Evolutionary conservation across 2,329 filamentous ascomycete genomes (phyloP).

Genomic region (Diatrype stigma): DNA sequence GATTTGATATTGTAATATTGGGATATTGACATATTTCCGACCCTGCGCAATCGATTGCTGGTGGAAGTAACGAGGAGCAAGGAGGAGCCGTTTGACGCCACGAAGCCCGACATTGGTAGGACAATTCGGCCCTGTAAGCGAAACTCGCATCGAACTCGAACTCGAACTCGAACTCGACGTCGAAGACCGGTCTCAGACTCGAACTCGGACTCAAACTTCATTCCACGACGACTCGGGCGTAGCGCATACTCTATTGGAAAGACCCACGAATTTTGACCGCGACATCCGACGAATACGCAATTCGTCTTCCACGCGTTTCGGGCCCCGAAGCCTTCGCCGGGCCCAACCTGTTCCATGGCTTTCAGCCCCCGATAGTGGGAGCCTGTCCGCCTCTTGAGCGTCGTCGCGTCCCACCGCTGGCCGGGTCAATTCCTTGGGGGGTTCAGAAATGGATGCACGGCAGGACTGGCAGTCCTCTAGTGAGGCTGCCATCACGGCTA

Average conservation of each 20-base stretch:
- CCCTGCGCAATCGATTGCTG: too few species aligned
- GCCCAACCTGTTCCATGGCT: slow-evolving; percentile 30
- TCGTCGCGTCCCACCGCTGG: slow-evolving; percentile 22
- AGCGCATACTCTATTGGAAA: background rate
- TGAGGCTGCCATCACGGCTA: slow-evolving; percentile 15
- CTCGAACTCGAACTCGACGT: too few species aligned
- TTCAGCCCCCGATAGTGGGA: slow-evolving; percentile 23
- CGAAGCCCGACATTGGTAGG: background rate
- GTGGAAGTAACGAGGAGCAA: too few species aligned
- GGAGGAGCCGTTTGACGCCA: too few species aligned
- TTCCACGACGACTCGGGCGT: background rate
- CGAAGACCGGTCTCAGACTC: too few species aligned
- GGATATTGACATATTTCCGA: too few species aligned
- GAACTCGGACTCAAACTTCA: background rate
- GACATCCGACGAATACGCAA: background rate
- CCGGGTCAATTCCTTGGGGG: slow-evolving; percentile 15
- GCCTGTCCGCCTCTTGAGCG: slow-evolving; percentile 17
- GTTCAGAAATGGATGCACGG: slow-evolving; percentile 16
- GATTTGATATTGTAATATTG: background rate
- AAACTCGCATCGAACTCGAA: background rate
- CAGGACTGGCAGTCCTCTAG: slow-evolving; percentile 24
- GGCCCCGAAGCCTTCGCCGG: slow-evolving; percentile 13
- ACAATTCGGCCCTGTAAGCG: background rate
- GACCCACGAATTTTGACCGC: background rate
- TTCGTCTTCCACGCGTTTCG: slow-evolving; percentile 8